Conservation (phyloP, 2,329 filamentous ascomycete species). For the Trichoderma endophyticum region DNA sequence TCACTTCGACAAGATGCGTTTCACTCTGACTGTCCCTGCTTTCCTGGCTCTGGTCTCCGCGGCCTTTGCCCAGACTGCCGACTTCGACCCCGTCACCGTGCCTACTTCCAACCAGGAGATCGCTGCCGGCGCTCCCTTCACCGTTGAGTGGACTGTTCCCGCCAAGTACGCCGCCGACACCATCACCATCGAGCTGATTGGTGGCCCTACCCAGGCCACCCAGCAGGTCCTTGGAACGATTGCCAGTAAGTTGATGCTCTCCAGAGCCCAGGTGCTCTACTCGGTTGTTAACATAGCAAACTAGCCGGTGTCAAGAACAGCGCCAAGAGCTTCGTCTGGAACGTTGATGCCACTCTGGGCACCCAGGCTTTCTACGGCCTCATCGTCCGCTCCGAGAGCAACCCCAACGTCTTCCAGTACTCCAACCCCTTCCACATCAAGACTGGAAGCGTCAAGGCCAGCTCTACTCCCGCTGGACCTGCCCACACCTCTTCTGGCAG, state of each 20-base stretch:
- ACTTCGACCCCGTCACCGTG: slow-evolving; percentile 53
- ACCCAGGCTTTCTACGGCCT: slow-evolving; percentile 54
- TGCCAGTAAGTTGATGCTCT: slow-evolving; percentile 45
- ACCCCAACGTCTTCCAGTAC: slow-evolving; percentile 56
- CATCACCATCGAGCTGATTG: slow-evolving; percentile 54
- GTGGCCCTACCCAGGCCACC: slow-evolving; percentile 43
- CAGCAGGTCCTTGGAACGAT: slow-evolving; percentile 45
- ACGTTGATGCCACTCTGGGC: slow-evolving; percentile 45
- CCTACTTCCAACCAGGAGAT: slow-evolving; percentile 45
- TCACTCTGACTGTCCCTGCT: slow-evolving; percentile 45
- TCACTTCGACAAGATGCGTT: slow-evolving; percentile 50
- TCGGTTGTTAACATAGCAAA: background rate
- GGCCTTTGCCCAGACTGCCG: slow-evolving; percentile 51
- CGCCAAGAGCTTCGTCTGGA: slow-evolving; percentile 48
- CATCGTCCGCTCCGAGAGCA: slow-evolving; percentile 48
- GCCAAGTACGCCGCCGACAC: slow-evolving; percentile 40
- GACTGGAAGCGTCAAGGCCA: slow-evolving; percentile 21
- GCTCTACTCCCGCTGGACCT: slow-evolving; percentile 16
- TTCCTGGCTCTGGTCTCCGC: slow-evolving; percentile 51
- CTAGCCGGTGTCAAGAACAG: slow-evolving; percentile 48
- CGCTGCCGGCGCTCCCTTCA: slow-evolving; percentile 47
- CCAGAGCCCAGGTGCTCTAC: background rate
- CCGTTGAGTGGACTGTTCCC: slow-evolving; percentile 49
- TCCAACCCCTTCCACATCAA: slow-evolving; percentile 58
- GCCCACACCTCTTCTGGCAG: slow-evolving; percentile 20